Evolutionary conservation across 495 filamentous ascomycete genomes (phyloP), one percentile per base, ranked within the genome.

Genomic region (Schizothecium vesticola): DNA sequence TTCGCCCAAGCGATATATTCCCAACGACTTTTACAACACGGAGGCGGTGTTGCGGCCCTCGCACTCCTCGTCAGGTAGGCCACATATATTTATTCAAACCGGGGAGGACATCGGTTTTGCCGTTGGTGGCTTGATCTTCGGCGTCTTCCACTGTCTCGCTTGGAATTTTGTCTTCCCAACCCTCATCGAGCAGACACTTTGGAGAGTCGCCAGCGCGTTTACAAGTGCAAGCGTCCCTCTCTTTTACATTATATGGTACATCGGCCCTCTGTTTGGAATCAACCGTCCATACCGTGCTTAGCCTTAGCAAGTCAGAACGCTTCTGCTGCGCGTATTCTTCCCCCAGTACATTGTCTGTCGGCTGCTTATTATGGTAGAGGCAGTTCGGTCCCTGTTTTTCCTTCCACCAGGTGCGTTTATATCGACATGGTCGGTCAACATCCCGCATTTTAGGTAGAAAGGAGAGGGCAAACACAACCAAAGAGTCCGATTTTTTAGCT

Each of bases 361-460:
- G n/a, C 26, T 66, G 3, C 51, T 60, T n/a, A 59, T 43, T n/a
- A 19, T 66, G 1, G 64, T 59, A 12, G 55, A 59, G 26, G n/a
- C 59, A 0, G 29, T 43, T 36, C 11, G 64, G 19, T 26, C 26
- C 3, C 23, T 43, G 0, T 36, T 59, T 33, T 59, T 23, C 25
- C 64, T 66, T 56, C 63, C 55, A 0, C 16, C 21, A 24, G 64
- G 36, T 59, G 64, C 56, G 10, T 66, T 29, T 23, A 24, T 59
- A 9, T 66, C 64, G 3, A 66, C 26, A 12, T 65, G 63, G 63
- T 22, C 64, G 21, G 36, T n/a, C 12, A 24, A 66, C 16, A 33
- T 66, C 31, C 56, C 64, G 1, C 64, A 66, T 59, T 43, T 66
- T 8, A 25, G 58, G 3, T 31, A 33, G 31, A 33, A 13, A 33